Evolutionary conservation across 202 grass and related monocot genomes (phyloP).

Genomic region (Cymbopogon flexuosus): DNA sequence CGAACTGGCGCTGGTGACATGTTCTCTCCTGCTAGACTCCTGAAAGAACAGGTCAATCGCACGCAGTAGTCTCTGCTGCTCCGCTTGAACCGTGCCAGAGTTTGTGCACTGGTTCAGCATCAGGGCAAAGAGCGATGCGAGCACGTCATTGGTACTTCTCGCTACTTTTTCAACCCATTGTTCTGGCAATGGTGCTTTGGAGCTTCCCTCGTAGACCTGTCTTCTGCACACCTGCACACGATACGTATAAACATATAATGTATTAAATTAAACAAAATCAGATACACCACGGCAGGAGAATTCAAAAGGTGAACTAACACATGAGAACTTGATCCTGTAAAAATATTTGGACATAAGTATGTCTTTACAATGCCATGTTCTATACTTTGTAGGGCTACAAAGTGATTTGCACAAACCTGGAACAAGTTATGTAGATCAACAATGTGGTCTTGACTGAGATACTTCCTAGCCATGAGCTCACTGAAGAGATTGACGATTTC

Average conservation of each 20-base stretch:
- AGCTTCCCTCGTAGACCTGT: conserved; percentile 60
- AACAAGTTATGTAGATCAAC: conserved; percentile 70
- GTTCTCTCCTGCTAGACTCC: conserved; percentile 42
- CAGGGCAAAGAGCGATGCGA: conserved; percentile 45
- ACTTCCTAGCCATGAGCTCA: conserved; percentile 60
- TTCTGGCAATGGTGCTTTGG: conserved; percentile 25
- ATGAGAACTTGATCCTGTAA: not conserved
- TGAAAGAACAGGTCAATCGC: conserved; percentile 81
- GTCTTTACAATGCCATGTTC: not conserved
- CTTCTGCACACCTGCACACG: conserved; percentile 63
- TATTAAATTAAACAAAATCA: not conserved
- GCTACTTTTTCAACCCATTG: conserved; percentile 16
- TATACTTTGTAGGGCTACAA: not conserved
- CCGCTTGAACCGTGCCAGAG: conserved; percentile 4
- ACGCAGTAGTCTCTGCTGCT: conserved; percentile 54
- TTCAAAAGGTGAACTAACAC: not conserved
- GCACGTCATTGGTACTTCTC: conserved; percentile 32
- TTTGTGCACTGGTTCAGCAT: conserved; percentile 41
- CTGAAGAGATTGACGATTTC: conserved; percentile 79
- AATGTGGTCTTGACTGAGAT: conserved; percentile 70
- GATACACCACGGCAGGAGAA: not conserved
- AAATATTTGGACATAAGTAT: conserved; percentile 1
- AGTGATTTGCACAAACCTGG: conserved; percentile 50
- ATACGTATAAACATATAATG: not conserved
- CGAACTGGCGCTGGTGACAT: too few species aligned